Evolutionary conservation across 2,329 filamentous ascomycete genomes (phyloP), one percentile per base, ranked within the genome.

Genomic region (Coniella lustricola): DNA sequence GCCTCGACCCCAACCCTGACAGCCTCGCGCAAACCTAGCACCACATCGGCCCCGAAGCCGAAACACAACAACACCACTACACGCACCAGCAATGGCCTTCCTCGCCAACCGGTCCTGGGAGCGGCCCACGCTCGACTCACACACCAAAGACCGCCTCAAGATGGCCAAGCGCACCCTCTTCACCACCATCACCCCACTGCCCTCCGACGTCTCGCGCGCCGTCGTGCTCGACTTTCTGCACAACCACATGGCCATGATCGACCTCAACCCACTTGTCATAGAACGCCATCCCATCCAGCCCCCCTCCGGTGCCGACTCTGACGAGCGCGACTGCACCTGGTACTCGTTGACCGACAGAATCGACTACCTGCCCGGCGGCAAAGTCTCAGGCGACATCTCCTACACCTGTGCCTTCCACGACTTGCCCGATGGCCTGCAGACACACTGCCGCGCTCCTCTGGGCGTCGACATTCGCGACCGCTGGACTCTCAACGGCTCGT

Each of bases 401-500:
- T 95, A 94, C 70, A 87, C 84, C 36, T 86, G 80, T 47, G 88
- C 85, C 58, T 94, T 95, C 63, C 79, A 88, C 65, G 79, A 94
- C 60, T 71, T 88, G 17, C 71, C 81, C 3, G 71, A 77, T 48
- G 88, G 89, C 4, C 66, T 95, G 22, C 82, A 90, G 67, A 94
- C 88, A 13, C 89, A 94, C 62, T 82, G 84, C 58, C 91, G 89
- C 60, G 89, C 88, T 3, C 88, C 90, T 1, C 77, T 89, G 60
- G 87, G 87, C 10, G 75, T 94, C 45, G 82, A 93, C 53, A 85
- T 94, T 56, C 81, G 81, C 51, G 84, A 81, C 42, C 85, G 84
- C 65, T 95, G 88, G 87, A 82, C 75, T 8, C 71, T 95, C 3
- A 81, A 79, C 39, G 89, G 89, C 9, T 80, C 77, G 9, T 67